These are phyloP conservation scores for Pseudohyphozyma bogoriensis DNA, from an alignment of 768 basidiomycete genomes.

Conservation along the genomic window DNA sequence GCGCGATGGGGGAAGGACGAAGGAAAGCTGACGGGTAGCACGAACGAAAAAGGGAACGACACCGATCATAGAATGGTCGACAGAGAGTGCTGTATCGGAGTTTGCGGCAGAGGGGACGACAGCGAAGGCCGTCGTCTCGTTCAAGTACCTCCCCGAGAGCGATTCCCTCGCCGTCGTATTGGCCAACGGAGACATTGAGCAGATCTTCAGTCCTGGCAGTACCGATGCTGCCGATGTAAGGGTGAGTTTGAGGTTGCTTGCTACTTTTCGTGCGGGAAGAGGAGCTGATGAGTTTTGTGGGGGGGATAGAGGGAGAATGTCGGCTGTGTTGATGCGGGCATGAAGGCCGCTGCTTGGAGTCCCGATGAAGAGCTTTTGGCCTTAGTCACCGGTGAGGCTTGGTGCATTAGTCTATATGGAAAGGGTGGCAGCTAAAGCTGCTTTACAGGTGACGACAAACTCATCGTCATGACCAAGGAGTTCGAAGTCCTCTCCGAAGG, in stretches of 20 bases:
- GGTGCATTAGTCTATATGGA: no score
- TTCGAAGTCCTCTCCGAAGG: conserved; percentile 82
- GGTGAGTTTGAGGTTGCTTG: conserved; percentile 43
- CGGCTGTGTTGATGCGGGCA: conserved; percentile 75
- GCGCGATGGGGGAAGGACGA: no score
- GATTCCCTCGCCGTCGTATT: conserved; percentile 57
- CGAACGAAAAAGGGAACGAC: not conserved
- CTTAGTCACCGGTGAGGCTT: conserved; percentile 58
- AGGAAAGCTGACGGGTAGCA: not conserved
- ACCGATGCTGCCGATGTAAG: conserved; percentile 14
- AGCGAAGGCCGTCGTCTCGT: conserved; percentile 44
- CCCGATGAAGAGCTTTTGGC: conserved; percentile 83
- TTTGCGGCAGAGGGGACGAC: no score
- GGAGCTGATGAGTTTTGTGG: not conserved
- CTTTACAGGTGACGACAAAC: conserved; percentile 55
- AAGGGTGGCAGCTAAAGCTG: not conserved
- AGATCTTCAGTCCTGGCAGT: conserved; percentile 44
- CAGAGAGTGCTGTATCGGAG: no score
- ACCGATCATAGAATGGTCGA: not conserved
- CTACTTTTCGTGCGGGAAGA: not conserved
- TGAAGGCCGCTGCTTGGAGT: conserved; percentile 74
- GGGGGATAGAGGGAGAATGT: conserved; percentile 58
- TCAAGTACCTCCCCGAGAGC: conserved; percentile 64
- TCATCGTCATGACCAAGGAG: conserved; percentile 76
- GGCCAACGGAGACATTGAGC: conserved; percentile 71